These are phyloP conservation scores for Abrus precatorius DNA, from an alignment of 306 rosid genomes.

Conservation along the genomic window DNA sequence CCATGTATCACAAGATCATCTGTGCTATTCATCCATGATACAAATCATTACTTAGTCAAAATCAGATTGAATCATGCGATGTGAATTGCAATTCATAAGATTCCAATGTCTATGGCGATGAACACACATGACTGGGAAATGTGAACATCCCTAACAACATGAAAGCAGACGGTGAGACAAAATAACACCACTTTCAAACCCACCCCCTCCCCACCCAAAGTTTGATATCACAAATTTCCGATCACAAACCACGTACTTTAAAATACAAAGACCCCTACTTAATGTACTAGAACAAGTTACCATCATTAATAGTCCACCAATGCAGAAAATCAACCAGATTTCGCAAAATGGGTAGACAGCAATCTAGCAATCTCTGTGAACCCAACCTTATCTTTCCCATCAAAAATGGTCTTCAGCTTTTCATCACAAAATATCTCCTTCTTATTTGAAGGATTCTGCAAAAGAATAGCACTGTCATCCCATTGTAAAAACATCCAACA, in stretches of 20 bases:
- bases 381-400: constrained; percentile 68
- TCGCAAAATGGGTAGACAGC: constrained; percentile 66
- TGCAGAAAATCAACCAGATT: constrained; percentile 50
- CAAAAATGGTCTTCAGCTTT: constrained; percentile 74
- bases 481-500: constrained; percentile 26
- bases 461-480: constrained; percentile 40
- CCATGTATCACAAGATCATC: not conserved
- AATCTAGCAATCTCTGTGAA: constrained; percentile 65
- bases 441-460: constrained; percentile 76
- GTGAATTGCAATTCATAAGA: not conserved
- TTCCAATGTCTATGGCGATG: not conserved
- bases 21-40: not conserved
- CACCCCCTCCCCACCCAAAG: not conserved
- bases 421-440: constrained; percentile 72
- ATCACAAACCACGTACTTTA: constrained; percentile 33
- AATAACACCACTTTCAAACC: constrained; percentile 42
- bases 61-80: not conserved
- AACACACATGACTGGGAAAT: not conserved
- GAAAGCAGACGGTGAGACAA: constrained; percentile 35
- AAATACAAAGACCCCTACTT: constrained; percentile 31
- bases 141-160: constrained; percentile 27
- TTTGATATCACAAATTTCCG: constrained; percentile 46
- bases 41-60: not conserved
- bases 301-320: constrained; percentile 31
- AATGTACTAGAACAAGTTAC: constrained; percentile 41